Base-by-base conservation (phyloP, 176 grass and related monocot genomes). In the Aechmea fasciata region DNA sequence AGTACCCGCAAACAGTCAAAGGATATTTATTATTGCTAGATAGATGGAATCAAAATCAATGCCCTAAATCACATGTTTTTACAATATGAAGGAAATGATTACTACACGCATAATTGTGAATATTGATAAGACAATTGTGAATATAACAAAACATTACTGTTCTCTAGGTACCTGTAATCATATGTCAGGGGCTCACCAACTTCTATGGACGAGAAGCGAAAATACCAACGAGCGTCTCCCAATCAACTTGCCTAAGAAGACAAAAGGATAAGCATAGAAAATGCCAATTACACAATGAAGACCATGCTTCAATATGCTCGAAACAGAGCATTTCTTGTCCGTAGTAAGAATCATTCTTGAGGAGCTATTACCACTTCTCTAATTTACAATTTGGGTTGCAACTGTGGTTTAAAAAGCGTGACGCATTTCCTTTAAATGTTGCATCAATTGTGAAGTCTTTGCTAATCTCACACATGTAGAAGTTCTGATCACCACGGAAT, bases 391-490 rank as follows among this genome's bases (percentile, higher is more conserved):
- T 97, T 25, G 94, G 94, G 57, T 90, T 75, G 77, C 94, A 97
- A 71, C 89, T 90, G 80, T 97, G 94, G 67, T 97, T 97, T 55
- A 97, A 81, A 63, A 97, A 97, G 69, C 94, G 85, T 75, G 94
- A 97, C 33, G 69, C 73, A 52, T 97, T 97, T 81, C 93, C 93
- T 86, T 97, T 97, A 78, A 92, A 97, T 64, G 93, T 97, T 15
- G 93, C 89, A 61, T 97, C 93, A 76, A 97, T 97, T 71, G 89
- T 97, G 70, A 92, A 96, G 52, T 96, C 89, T 80, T 96, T 96
- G 76, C 83, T 82, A 73, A 96, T 86, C 78, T 96, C 89, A 25
- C 93, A 96, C 93, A 96, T 92, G 79, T 97, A 97, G 78, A 97
- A 92, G 66, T 97, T 92, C 54, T 76, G 79, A 63, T 97, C 94